Evolutionary conservation across 305 asterid species (phyloP).

Genomic region (Salvia sclarea): DNA sequence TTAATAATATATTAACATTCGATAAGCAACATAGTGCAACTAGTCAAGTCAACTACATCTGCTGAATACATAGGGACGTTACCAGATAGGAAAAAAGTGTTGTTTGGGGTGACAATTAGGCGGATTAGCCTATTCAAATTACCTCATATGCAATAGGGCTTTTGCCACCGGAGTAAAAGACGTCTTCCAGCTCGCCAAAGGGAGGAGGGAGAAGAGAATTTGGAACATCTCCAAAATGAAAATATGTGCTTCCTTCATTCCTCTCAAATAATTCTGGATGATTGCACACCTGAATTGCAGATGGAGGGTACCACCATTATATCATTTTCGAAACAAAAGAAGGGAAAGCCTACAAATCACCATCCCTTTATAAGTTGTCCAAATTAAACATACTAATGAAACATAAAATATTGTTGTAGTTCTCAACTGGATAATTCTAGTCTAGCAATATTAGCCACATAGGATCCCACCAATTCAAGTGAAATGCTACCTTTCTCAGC

Average conservation of each 20-base stretch:
- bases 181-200: slow-evolving; percentile 81
- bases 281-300: slow-evolving; percentile 76
- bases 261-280: slow-evolving; percentile 99
- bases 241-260: slow-evolving; percentile 90
- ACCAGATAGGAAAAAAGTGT: slow-evolving; percentile 9
- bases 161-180: slow-evolving; percentile 74
- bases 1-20: neutral
- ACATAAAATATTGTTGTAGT: neutral
- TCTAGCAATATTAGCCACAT: slow-evolving; percentile 15
- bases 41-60: neutral
- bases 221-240: slow-evolving; percentile 81
- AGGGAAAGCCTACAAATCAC: slow-evolving; percentile 16
- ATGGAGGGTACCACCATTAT: neutral
- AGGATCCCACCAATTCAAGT: slow-evolving; percentile 18
- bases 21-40: neutral
- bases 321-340: neutral
- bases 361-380: neutral
- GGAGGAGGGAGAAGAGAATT: slow-evolving; percentile 89
- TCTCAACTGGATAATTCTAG: slow-evolving; percentile 13
- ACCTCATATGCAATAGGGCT: slow-evolving; percentile 90
- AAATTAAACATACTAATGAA: neutral
- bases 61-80: neutral
- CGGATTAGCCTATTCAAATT: slow-evolving; percentile 24
- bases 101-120: neutral
- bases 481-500: slow-evolving; percentile 79